Conservation (phyloP, 1,139 yeast genomes). For the Sugiyamaella xylanicola region DNA sequence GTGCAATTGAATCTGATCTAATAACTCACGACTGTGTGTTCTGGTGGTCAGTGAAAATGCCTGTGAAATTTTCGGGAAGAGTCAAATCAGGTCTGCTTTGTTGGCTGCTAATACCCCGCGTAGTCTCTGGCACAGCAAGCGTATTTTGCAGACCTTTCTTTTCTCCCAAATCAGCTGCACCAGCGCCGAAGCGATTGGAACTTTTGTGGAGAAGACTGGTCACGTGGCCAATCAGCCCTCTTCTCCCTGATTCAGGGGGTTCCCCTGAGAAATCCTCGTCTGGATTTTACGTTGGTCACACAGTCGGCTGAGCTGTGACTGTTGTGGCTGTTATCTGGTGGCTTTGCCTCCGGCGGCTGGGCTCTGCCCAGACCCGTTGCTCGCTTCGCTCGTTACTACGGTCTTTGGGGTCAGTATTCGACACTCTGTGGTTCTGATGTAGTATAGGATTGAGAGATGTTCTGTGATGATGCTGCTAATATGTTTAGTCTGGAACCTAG, state of each 20-base stretch:
- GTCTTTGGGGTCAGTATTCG: no score
- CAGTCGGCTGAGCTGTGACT: not conserved
- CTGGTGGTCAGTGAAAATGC: not conserved
- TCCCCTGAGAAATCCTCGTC: not conserved
- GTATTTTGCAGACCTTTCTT: slow-evolving; percentile 9
- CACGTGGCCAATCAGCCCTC: not conserved
- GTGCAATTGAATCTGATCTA: slow-evolving; percentile 1
- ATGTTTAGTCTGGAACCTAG: no score
- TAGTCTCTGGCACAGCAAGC: slow-evolving; percentile 2
- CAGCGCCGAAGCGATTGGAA: slow-evolving; percentile 8
- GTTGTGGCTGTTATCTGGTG: not conserved
- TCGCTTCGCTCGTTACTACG: no score
- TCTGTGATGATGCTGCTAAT: no score
- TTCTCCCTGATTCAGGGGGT: not conserved
- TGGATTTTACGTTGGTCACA: not conserved
- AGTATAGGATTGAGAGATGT: no score
- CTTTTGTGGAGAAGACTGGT: slow-evolving; percentile 4
- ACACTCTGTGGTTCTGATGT: no score
- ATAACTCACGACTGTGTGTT: not conserved
- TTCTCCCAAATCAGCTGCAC: not conserved
- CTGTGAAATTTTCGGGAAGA: slow-evolving; percentile 14
- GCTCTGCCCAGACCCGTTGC: no score
- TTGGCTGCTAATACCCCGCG: slow-evolving; percentile 10
- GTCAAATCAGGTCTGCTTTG: slow-evolving; percentile 9
- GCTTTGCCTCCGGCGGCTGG: no score